Base-by-base conservation (phyloP, 306 rosid species). In the Rosa lucieae region DNA sequence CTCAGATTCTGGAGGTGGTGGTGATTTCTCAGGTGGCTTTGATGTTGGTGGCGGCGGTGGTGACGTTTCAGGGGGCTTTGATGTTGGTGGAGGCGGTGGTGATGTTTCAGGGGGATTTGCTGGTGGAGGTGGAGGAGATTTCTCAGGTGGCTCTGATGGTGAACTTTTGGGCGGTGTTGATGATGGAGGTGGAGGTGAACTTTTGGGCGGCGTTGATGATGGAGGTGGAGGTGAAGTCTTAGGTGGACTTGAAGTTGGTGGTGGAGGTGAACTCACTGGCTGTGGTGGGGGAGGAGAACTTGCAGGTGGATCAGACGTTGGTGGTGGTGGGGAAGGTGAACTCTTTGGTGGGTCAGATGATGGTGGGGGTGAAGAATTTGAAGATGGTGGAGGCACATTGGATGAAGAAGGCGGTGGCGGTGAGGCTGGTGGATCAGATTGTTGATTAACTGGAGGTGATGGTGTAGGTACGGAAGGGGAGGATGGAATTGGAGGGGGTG, bases 1-100 rank as follows among this genome's bases (percentile, higher is more conserved):
- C 1, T 14, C 43, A 32, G 44, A 32, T 35, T 13, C 18, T 65
- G 69, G 69, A 6, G 79, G 82, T 55, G 87, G 67, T 13, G 87
- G 47, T 70, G 90, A 65, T 70, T 83, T 89, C 46, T 72, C 74
- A 0, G 89, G 89, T 23, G 96, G 79, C 20, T 43, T 63, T 3
- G 84, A 46, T 58, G 92, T n/a, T 32, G 69, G 43, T 13, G 68
- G 86, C 40, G 92, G 89, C 1, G 88, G 82, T 70, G 37, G 37
- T 32, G 92, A 79, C 70, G 46, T 87, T 23, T 47, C 59, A 6
- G 86, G 90, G 2, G 88, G 82, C 1, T 72, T 56, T 35, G 89
- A 42, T 69, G 82, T 6, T 7, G 79, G 65, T 7, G 77, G 79
- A 32, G 37, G 37, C 6, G 81, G 84, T 43, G 88, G 20, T 58